Percentiles rank a stretch among this genome's conserved stretches.
Evolutionary conservation across 495 filamentous ascomycete genomes (phyloP).

Genomic region (Copromyces sp.): DNA sequence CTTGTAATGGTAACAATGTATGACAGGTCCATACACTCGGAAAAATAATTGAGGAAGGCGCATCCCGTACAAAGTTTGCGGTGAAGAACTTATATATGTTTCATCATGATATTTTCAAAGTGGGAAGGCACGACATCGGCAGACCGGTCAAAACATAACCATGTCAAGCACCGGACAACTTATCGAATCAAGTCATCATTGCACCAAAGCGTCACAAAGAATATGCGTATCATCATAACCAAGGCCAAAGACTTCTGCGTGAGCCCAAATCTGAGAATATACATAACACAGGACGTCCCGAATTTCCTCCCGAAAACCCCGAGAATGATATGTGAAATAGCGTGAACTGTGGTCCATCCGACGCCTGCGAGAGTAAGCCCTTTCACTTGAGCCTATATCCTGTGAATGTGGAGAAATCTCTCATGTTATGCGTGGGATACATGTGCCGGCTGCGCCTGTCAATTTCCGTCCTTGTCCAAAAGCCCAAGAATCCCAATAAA

Average conservation of each 20-base stretch:
- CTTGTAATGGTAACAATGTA: not conserved
- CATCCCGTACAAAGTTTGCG: not conserved
- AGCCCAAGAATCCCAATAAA: not conserved
- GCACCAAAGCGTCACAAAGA: not conserved
- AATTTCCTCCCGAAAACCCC: not conserved
- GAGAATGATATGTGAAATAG: not conserved
- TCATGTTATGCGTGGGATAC: not conserved
- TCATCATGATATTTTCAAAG: not conserved
- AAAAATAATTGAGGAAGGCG: not conserved
- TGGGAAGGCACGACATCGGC: not conserved
- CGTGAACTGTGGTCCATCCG: not conserved
- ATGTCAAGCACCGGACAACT: not conserved
- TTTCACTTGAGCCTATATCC: not conserved
- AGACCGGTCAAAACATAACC: not conserved
- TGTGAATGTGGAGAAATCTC: not conserved
- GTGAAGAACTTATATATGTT: not conserved
- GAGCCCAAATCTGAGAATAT: not conserved
- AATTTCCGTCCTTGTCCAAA: not conserved
- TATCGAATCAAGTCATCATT: not conserved
- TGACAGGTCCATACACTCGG: not conserved
- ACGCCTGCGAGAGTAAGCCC: not conserved
- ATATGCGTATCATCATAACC: not conserved
- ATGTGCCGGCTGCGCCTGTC: not conserved
- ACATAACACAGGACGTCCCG: not conserved
- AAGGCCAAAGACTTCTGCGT: not conserved